These are phyloP conservation scores for Cladosporium sp. DNA, from an alignment of 2,329 filamentous ascomycete species.

Conservation along the genomic window DNA sequence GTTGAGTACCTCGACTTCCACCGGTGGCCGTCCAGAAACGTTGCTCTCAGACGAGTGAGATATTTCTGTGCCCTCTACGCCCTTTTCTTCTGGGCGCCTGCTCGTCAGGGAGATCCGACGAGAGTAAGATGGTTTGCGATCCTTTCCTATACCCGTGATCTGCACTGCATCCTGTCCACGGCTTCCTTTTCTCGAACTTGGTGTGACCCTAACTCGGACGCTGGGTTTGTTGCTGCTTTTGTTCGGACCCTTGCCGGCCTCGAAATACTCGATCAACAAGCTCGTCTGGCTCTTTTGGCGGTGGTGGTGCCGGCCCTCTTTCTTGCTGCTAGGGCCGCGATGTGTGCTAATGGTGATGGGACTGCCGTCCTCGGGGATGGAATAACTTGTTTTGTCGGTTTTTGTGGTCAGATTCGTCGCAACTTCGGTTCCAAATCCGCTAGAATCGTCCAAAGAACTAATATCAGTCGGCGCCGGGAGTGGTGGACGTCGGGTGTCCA, in stretches of 20 bases:
- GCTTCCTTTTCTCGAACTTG: slow-evolving; percentile 57
- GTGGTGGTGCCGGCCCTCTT: slow-evolving; percentile 49
- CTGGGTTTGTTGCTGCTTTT: slow-evolving; percentile 69
- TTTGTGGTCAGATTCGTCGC: slow-evolving; percentile 65
- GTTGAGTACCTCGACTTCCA: slow-evolving; percentile 84
- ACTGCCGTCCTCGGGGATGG: slow-evolving; percentile 79
- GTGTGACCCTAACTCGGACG: slow-evolving; percentile 75
- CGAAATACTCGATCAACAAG: slow-evolving; percentile 91
- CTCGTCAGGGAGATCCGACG: slow-evolving; percentile 61
- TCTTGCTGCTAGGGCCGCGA: slow-evolving; percentile 44
- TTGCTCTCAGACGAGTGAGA: slow-evolving; percentile 82
- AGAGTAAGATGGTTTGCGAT: slow-evolving; percentile 66
- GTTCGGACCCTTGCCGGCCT: slow-evolving; percentile 65
- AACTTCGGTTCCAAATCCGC: slow-evolving; percentile 47
- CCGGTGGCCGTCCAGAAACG: slow-evolving; percentile 62
- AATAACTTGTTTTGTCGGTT: slow-evolving; percentile 69
- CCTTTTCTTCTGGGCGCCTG: slow-evolving; percentile 35
- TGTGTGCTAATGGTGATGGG: slow-evolving; percentile 86
- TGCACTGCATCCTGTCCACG: slow-evolving; percentile 70
- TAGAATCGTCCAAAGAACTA: slow-evolving; percentile 55
- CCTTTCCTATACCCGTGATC: slow-evolving; percentile 74
- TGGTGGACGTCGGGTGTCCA: slow-evolving; percentile 49
- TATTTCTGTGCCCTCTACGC: slow-evolving; percentile 34
- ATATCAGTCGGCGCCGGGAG: slow-evolving; percentile 75
- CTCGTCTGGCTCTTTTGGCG: slow-evolving; percentile 74